Conservation (phyloP, 805 yeast genomes). For the Myxozyma monticola region DNA sequence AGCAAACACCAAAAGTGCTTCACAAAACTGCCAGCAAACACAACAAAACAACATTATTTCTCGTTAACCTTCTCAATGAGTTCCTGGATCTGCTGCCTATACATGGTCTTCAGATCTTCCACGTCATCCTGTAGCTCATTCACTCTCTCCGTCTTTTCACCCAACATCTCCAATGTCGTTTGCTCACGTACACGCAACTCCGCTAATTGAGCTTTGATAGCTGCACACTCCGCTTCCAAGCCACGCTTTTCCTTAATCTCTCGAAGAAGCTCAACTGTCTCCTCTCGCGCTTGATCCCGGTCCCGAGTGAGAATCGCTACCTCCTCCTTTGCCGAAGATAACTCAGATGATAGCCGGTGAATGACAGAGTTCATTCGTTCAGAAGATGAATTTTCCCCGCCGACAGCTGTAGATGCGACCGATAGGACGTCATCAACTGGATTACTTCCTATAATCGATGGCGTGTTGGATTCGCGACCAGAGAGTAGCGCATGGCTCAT, state of each 20-base stretch:
- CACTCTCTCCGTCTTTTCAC: slow-evolving; percentile 83
- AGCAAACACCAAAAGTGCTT: too few relatives aligned
- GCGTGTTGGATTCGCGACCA: neutral
- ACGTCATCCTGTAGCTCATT: slow-evolving; percentile 88
- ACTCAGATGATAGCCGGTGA: slow-evolving; percentile 76
- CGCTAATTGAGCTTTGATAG: slow-evolving; percentile 42
- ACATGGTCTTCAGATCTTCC: slow-evolving; percentile 79
- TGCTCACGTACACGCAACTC: slow-evolving; percentile 48
- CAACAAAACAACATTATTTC: slow-evolving; percentile 1
- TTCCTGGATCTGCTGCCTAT: slow-evolving; percentile 82
- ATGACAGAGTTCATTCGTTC: slow-evolving; percentile 72
- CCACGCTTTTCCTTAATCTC: slow-evolving; percentile 21
- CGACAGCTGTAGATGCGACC: slow-evolving; percentile 28
- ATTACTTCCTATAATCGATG: slow-evolving; percentile 5
- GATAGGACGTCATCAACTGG: slow-evolving; percentile 17
- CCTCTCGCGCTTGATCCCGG: slow-evolving; percentile 67
- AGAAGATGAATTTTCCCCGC: slow-evolving; percentile 61
- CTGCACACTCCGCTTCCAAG: slow-evolving; percentile 50
- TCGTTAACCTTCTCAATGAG: slow-evolving; percentile 64
- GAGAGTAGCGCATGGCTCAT: slow-evolving; percentile 5
- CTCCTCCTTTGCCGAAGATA: slow-evolving; percentile 64
- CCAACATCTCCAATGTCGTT: slow-evolving; percentile 67
- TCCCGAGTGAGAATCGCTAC: slow-evolving; percentile 53
- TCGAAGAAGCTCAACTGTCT: slow-evolving; percentile 58
- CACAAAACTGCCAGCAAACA: neutral